These are phyloP conservation scores for Clitopilus hobsonii DNA, from an alignment of 768 basidiomycete genomes.

Conservation along the genomic window DNA sequence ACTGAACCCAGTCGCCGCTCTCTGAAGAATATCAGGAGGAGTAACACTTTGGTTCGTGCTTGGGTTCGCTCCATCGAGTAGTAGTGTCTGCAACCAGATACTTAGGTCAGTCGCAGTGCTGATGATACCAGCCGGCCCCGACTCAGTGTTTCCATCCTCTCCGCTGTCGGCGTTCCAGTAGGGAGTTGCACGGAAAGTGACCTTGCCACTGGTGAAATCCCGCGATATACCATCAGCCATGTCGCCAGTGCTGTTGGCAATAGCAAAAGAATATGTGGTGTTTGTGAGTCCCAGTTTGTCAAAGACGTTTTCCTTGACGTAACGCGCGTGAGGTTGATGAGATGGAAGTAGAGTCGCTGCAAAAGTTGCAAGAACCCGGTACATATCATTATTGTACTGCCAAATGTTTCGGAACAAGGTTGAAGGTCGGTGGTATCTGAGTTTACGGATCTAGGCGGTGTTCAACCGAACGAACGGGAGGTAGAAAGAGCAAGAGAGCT, in stretches of 20 bases:
- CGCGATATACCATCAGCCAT: slow-evolving; percentile 18
- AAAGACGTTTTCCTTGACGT: slow-evolving; percentile 23
- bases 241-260: slow-evolving; percentile 18
- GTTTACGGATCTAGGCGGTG: slow-evolving; percentile 9
- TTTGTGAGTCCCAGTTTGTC: slow-evolving; percentile 18
- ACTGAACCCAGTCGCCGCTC: slow-evolving; percentile 18
- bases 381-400: slow-evolving; percentile 23
- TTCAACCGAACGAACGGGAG: background rate
- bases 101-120: slow-evolving; percentile 21
- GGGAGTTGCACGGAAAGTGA: slow-evolving; percentile 18
- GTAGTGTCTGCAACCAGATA: slow-evolving; percentile 23
- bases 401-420: slow-evolving; percentile 17
- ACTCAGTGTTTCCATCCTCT: slow-evolving; percentile 15
- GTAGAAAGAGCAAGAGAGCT: background rate
- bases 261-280: slow-evolving; percentile 20
- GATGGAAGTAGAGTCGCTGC: slow-evolving; percentile 14
- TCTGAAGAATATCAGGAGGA: slow-evolving; percentile 17
- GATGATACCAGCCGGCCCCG: slow-evolving; percentile 25
- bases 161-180: slow-evolving; percentile 14
- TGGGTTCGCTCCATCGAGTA: slow-evolving; percentile 19
- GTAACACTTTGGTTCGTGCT: slow-evolving; percentile 16
- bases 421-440: slow-evolving; percentile 17
- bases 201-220: slow-evolving; percentile 20
- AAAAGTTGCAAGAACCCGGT: slow-evolving; percentile 17
- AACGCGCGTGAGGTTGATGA: slow-evolving; percentile 13